These are phyloP conservation scores for Saccharomycopsis microspora DNA, from an alignment of 805 yeast genomes.

Conservation along the genomic window DNA sequence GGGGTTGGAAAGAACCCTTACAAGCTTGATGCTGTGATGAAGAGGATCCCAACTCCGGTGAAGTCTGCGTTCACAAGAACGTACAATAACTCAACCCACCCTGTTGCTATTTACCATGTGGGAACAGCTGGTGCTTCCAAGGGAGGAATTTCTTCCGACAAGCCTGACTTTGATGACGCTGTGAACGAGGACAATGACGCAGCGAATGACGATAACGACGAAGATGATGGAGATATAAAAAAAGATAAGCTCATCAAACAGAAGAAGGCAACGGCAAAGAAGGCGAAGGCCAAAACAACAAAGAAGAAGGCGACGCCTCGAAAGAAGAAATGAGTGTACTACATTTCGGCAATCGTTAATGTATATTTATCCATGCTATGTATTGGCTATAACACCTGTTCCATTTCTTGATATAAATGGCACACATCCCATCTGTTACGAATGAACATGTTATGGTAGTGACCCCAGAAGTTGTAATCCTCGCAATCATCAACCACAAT, in stretches of 20 bases:
- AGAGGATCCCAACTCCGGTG: constrained; percentile 62
- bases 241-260: constrained; percentile 57
- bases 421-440: constrained; percentile 12
- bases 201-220: constrained; percentile 32
- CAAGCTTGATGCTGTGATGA: constrained; percentile 33
- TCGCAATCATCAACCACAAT: constrained; percentile 9
- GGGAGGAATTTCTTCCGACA: constrained; percentile 22
- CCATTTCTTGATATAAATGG: constrained; percentile 8
- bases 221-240: constrained; percentile 35
- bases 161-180: constrained; percentile 57
- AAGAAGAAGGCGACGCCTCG: constrained; percentile 1
- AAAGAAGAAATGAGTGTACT: not conserved
- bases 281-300: constrained; percentile 10
- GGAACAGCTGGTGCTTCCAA: constrained; percentile 35
- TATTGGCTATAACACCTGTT: not conserved
- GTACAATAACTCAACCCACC: constrained; percentile 70
- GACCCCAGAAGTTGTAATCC: constrained; percentile 15
- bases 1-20: constrained; percentile 50
- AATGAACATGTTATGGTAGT: constrained; percentile 14
- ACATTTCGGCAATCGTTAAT: not conserved
- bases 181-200: constrained; percentile 28
- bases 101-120: constrained; percentile 70
- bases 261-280: constrained; percentile 20
- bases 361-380: not conserved
- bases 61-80: constrained; percentile 81